A percentile compares a stretch with the other conserved stretches of the same genome.
phyloP scores from a whole-genome alignment of 805 yeast genomes.

The Ogataea kodamae region DNA sequence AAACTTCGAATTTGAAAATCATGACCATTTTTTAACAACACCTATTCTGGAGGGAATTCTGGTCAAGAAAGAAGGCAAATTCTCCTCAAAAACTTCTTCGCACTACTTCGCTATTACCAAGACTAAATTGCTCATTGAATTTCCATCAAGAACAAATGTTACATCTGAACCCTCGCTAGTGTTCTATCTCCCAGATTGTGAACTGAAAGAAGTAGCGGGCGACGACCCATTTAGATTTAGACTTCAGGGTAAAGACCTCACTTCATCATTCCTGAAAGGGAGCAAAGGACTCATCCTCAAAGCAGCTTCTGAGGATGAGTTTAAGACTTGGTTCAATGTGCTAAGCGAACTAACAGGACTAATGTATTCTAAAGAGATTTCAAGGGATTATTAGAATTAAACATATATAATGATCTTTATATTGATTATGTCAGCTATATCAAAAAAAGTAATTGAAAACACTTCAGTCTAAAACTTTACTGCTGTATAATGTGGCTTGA shows the following conservation, averaged over 20 bases:
- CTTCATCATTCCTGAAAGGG: slow-evolving; percentile 25
- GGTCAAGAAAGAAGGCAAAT: slow-evolving; percentile 41
- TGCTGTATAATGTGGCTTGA: too few relatives aligned
- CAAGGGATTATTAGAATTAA: too few relatives aligned
- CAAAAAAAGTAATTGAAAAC: too few relatives aligned
- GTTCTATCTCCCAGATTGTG: slow-evolving; percentile 45
- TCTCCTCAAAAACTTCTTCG: slow-evolving; percentile 40
- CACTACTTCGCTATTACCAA: slow-evolving; percentile 48
- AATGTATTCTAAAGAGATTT: slow-evolving; percentile 15
- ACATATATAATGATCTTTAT: too few relatives aligned
- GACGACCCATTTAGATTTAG: slow-evolving; percentile 39
- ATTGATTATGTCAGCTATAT: too few relatives aligned
- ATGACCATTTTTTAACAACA: slow-evolving; percentile 36
- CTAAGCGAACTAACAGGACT: slow-evolving; percentile 31
- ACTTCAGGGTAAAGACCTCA: slow-evolving; percentile 43
- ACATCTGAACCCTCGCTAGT: slow-evolving; percentile 42
- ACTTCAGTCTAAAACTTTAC: too few relatives aligned
- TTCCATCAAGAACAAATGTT: slow-evolving; percentile 43
- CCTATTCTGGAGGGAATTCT: slow-evolving; percentile 49
- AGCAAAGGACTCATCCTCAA: slow-evolving; percentile 37
- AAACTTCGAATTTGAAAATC: slow-evolving; percentile 37
- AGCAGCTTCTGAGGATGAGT: slow-evolving; percentile 43
- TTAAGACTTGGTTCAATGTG: slow-evolving; percentile 44
- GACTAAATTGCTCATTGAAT: slow-evolving; percentile 43
- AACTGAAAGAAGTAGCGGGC: slow-evolving; percentile 30